phyloP scores from a whole-genome alignment of 1,139 yeast genomes.

The Dujonia santamariae region DNA sequence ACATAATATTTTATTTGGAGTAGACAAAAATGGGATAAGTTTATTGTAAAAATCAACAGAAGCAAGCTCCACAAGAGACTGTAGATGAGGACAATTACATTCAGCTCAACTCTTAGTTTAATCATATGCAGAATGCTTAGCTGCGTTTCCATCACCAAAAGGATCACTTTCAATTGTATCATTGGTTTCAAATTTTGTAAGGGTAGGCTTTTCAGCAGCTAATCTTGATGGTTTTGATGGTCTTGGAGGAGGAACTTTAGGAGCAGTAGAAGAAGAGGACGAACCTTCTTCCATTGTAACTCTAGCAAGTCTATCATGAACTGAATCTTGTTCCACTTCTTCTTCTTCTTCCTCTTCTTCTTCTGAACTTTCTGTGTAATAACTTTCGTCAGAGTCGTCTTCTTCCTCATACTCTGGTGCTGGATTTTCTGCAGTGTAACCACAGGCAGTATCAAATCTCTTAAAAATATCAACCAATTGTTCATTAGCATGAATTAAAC shows the following conservation, averaged over 20 bases:
- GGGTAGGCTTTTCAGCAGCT: conserved; percentile 19
- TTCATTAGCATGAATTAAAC: conserved; percentile 85
- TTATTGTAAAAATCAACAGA: no score
- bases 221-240: conserved; percentile 8
- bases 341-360: conserved; percentile 33
- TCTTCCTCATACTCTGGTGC: conserved; percentile 35
- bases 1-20: no score
- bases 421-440: conserved; percentile 34
- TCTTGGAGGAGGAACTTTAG: conserved; percentile 12
- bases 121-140: conserved; percentile 22
- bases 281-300: conserved; percentile 9
- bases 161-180: conserved; percentile 52
- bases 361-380: conserved; percentile 42
- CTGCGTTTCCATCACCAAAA: conserved; percentile 66
- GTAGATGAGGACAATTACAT: no score
- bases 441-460: conserved; percentile 53
- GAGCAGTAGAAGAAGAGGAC: conserved; percentile 3
- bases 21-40: no score
- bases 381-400: conserved; percentile 32
- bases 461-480: conserved; percentile 74
- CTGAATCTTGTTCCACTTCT: conserved; percentile 21
- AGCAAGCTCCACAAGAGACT: no score
- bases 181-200: conserved; percentile 22
- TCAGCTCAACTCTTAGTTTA: conserved; percentile 6
- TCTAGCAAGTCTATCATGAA: conserved; percentile 8